Percentiles rank a stretch among this genome's conserved stretches.
phyloP scores from a whole-genome alignment of 129 eudicot genomes.

The Daucus carota region DH1_v3.0 NC_030385.2:46923001-46923500 shows the following conservation, averaged over 20 bases:
- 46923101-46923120: background rate
- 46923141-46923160: background rate
- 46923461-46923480: background rate
- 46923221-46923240: slow-evolving; percentile 84
- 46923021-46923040: background rate
- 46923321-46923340: background rate
- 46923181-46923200: slow-evolving; percentile 58
- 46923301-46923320: background rate
- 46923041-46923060: background rate
- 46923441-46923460: slow-evolving; percentile 49
- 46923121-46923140: background rate
- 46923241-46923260: slow-evolving; percentile 62
- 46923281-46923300: background rate
- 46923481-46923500: background rate
- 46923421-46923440: slow-evolving; percentile 48
- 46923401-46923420: slow-evolving; percentile 47
- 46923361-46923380: slow-evolving; percentile 76
- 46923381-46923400: slow-evolving; percentile 63
- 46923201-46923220: slow-evolving; percentile 76
- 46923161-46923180: slow-evolving; percentile 47
- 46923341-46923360: background rate
- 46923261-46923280: slow-evolving; percentile 61
- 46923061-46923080: background rate
- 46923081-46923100: background rate
- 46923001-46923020: background rate